A percentile compares a stretch with the other conserved stretches of the same genome.
Conservation (phyloP, 345 rosid genomes). For the Moricandia arvensis region DNA sequence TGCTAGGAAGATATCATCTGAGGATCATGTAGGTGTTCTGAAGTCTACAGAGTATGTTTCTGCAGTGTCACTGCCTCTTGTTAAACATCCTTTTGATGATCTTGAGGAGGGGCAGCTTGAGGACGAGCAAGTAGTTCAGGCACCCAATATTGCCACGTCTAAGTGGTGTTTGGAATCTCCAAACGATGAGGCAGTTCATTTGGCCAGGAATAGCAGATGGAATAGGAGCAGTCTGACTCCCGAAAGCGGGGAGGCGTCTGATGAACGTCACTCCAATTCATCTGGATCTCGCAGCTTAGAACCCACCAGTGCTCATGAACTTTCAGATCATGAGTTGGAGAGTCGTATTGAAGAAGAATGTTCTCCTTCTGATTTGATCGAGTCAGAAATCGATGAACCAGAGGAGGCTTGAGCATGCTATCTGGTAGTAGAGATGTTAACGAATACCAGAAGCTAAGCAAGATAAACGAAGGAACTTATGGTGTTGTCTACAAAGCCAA, state of each 20-base stretch:
- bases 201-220: conserved; percentile 29
- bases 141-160: conserved; percentile 56
- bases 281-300: conserved; percentile 29
- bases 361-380: conserved; percentile 11
- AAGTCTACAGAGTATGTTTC: conserved; percentile 15
- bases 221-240: conserved; percentile 34
- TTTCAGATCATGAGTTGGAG: conserved; percentile 31
- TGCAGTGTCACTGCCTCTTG: not conserved
- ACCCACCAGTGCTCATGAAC: conserved; percentile 29
- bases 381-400: conserved; percentile 39
- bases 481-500: conserved; percentile 84
- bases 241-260: conserved; percentile 45
- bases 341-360: conserved; percentile 35
- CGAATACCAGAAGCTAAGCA: conserved; percentile 68
- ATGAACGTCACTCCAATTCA: conserved; percentile 24
- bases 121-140: conserved; percentile 35
- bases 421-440: conserved; percentile 64
- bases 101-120: conserved; percentile 69
- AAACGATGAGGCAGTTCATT: not conserved
- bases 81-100: conserved; percentile 43
- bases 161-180: conserved; percentile 67
- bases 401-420: conserved; percentile 54
- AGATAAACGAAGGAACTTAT: conserved; percentile 87
- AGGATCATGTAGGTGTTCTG: conserved; percentile 44
- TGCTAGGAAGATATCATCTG: conserved; percentile 36